Evolutionary conservation across 2,329 filamentous ascomycete genomes (phyloP).

Genomic region (Pseudogymnoascus sp.): DNA sequence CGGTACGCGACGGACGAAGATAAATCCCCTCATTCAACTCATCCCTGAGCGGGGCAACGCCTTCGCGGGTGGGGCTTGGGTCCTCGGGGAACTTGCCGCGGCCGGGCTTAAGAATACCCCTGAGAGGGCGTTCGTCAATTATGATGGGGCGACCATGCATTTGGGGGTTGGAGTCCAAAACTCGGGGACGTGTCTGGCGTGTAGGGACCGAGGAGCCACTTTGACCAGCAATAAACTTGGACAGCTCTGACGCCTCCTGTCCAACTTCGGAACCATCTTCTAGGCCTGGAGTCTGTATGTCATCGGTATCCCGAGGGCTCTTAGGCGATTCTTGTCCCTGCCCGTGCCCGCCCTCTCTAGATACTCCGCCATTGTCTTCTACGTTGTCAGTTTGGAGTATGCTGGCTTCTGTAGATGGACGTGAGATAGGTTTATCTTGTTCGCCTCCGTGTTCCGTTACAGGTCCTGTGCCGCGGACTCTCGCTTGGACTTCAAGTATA

Average conservation of each 20-base stretch:
- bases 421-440: not conserved
- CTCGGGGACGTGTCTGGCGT: not conserved
- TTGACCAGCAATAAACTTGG: not conserved
- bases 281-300: not conserved
- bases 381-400: not conserved
- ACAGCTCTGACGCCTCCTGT: not conserved
- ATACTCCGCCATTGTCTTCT: not conserved
- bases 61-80: conserved; percentile 72
- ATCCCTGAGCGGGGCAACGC: conserved; percentile 88
- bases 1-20: not conserved
- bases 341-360: not conserved
- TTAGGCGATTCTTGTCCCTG: not conserved
- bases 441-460: too few species aligned
- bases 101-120: conserved; percentile 78
- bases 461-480: not conserved
- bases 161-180: not conserved
- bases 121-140: conserved; percentile 57
- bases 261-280: not conserved
- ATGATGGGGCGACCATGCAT: not conserved
- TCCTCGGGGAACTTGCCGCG: conserved; percentile 81
- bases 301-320: not conserved
- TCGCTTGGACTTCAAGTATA: not conserved
- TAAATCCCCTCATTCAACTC: conserved; percentile 63
- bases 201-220: not conserved
- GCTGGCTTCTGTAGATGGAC: not conserved